A percentile compares a stretch with the other conserved stretches of the same genome.
phyloP scores from a whole-genome alignment of 768 basidiomycete genomes.

The Termitomyces titanicus region DNA sequence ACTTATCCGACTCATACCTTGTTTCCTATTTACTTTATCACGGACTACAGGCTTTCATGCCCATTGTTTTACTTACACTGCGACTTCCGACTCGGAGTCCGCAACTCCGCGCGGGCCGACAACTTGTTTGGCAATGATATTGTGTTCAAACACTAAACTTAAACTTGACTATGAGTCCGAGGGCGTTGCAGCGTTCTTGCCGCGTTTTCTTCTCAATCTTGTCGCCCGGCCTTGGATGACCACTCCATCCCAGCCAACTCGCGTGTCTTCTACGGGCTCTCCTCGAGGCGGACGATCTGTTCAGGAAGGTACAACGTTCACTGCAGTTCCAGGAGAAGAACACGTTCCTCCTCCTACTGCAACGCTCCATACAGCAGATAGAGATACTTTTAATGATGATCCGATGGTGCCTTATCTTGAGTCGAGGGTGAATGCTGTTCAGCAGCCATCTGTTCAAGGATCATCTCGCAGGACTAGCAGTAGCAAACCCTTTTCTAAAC shows the following conservation, averaged over 20 bases:
- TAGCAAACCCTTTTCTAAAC: conserved; percentile 6
- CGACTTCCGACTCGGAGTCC: too few relatives aligned
- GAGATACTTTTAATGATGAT: conserved; percentile 13
- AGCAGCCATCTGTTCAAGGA: neutral
- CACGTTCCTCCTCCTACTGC: neutral
- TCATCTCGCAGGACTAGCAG: neutral
- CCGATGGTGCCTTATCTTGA: conserved; percentile 10
- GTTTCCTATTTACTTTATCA: too few relatives aligned
- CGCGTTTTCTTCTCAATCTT: neutral
- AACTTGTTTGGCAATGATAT: conserved; percentile 1
- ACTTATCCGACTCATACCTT: too few relatives aligned
- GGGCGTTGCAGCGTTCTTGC: neutral
- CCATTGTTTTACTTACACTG: too few relatives aligned
- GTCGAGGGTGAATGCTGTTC: neutral
- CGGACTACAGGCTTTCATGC: too few relatives aligned
- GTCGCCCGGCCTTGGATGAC: neutral
- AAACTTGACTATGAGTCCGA: conserved; percentile 1
- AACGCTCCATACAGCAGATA: conserved; percentile 7
- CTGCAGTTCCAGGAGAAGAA: conserved; percentile 1
- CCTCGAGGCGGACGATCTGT: neutral
- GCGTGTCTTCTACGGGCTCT: neutral
- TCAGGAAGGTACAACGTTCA: neutral
- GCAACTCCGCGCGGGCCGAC: neutral
- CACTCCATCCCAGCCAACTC: neutral
- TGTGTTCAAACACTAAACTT: neutral